A percentile compares a stretch with the other conserved stretches of the same genome.
Evolutionary conservation across 2,329 filamentous ascomycete species (phyloP).

Genomic region (Fonsecaea multimorphosa): DNA sequence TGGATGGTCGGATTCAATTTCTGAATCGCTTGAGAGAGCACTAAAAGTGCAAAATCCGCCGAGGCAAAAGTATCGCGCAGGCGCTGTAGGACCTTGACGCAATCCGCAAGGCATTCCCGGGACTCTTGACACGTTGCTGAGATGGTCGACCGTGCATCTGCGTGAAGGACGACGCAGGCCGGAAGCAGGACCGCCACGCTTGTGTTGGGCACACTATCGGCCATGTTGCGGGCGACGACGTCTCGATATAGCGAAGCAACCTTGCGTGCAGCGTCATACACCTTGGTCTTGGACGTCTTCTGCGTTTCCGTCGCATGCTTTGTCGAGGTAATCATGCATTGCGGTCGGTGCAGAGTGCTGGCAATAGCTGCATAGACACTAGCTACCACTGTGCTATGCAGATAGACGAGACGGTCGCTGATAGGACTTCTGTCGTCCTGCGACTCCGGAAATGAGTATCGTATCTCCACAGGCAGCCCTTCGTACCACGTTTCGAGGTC

Average conservation of each 20-base stretch:
- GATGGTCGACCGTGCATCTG: background rate
- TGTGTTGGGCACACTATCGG: conserved; percentile 9
- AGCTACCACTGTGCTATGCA: conserved; percentile 82
- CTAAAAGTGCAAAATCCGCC: background rate
- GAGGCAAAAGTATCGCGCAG: background rate
- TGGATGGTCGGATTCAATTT: background rate
- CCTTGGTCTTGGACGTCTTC: background rate
- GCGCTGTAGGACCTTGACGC: background rate
- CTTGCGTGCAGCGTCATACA: background rate
- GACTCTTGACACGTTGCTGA: background rate
- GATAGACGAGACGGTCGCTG: conserved; percentile 44
- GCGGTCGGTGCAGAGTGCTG: conserved; percentile 88
- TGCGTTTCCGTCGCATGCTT: background rate
- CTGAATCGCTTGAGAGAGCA: background rate
- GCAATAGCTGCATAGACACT: conserved; percentile 93
- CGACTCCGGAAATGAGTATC: background rate
- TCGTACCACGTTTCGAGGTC: conserved; percentile 11
- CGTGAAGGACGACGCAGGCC: conserved; percentile 2
- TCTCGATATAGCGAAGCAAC: background rate
- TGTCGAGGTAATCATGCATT: conserved; percentile 45
- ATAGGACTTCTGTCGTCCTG: background rate
- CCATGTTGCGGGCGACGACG: conserved; percentile 5
- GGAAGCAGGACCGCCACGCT: conserved; percentile 5
- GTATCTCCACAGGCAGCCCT: background rate
- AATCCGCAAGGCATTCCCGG: background rate